Evolutionary conservation across 768 basidiomycete species (phyloP).

Genomic region (Botryobasidium botryosum): DNA sequence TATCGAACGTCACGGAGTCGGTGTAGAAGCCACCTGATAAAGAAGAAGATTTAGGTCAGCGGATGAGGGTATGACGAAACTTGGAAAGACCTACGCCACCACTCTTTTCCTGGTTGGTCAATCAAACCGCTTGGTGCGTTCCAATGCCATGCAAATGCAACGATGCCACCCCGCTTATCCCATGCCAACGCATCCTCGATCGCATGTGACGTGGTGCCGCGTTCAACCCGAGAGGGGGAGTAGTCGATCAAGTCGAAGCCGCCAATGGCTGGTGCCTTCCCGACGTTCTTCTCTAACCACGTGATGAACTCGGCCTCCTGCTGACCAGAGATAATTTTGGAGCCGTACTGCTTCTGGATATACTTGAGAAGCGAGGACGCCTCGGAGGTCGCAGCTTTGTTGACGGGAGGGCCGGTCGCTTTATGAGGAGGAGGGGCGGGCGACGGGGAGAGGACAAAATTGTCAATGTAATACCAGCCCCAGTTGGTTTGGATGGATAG

Average conservation of each 20-base stretch:
- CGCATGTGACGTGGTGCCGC: conserved; percentile 4
- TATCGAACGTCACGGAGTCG: conserved; percentile 7
- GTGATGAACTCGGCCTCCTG: conserved; percentile 4
- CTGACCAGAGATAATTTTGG: conserved; percentile 9
- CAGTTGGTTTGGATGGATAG: conserved; percentile 7
- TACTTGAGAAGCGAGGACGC: conserved; percentile 9
- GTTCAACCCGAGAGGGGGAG: conserved; percentile 5
- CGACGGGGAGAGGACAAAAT: conserved; percentile 1
- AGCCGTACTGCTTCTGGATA: conserved; percentile 6
- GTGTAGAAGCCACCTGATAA: conserved; percentile 7
- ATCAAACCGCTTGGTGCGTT: conserved; percentile 9
- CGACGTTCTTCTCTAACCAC: conserved; percentile 8
- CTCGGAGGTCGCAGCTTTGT: conserved; percentile 2
- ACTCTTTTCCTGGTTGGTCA: conserved; percentile 2
- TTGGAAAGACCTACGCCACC: neutral
- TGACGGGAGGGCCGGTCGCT: conserved; percentile 4
- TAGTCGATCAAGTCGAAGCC: conserved; percentile 11
- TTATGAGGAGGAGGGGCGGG: conserved; percentile 9
- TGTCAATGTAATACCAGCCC: conserved; percentile 11
- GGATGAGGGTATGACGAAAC: neutral
- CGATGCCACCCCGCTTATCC: conserved; percentile 7
- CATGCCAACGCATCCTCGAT: conserved; percentile 8
- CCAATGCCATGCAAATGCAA: conserved; percentile 9
- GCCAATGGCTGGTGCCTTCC: conserved; percentile 9
- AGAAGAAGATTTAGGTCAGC: neutral